These are phyloP conservation scores for Vinca minor DNA, from an alignment of 257 asterid species.

Conservation along the genomic window DNA sequence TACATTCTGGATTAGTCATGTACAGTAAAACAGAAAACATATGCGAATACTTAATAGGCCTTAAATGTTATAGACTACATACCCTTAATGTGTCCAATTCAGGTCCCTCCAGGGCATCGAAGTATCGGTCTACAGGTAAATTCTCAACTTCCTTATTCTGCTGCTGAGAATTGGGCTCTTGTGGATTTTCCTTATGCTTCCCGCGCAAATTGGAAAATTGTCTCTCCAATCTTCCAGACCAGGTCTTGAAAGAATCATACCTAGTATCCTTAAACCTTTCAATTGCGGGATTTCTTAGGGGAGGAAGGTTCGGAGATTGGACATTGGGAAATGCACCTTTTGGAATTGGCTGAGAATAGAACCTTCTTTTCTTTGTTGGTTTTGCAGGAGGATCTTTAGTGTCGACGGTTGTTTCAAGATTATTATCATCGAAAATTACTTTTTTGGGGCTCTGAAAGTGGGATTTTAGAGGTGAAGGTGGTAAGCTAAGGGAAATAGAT, in stretches of 20 bases:
- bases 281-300: conserved; percentile 30
- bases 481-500: conserved; percentile 63
- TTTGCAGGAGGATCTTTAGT: conserved; percentile 4
- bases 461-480: conserved; percentile 43
- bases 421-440: conserved; percentile 28
- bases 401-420: conserved; percentile 6
- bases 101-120: conserved; percentile 84
- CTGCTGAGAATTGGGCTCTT: conserved; percentile 21
- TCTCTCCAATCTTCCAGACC: conserved; percentile 72
- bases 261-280: conserved; percentile 37
- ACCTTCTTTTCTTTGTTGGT: conserved; percentile 18
- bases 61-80: too few species aligned
- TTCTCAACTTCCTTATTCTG: conserved; percentile 26
- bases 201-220: conserved; percentile 51
- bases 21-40: too few species aligned
- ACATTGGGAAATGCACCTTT: conserved; percentile 21
- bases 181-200: conserved; percentile 24
- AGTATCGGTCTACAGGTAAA: conserved; percentile 54
- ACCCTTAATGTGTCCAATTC: conserved; percentile 72
- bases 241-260: conserved; percentile 71
- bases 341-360: conserved; percentile 59
- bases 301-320: conserved; percentile 19
- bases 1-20: too few species aligned
- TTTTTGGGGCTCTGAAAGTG: conserved; percentile 24
- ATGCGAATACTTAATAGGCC: too few species aligned